Conservation (phyloP, 2,329 filamentous ascomycete genomes). For the Sarocladium strictum region DNA sequence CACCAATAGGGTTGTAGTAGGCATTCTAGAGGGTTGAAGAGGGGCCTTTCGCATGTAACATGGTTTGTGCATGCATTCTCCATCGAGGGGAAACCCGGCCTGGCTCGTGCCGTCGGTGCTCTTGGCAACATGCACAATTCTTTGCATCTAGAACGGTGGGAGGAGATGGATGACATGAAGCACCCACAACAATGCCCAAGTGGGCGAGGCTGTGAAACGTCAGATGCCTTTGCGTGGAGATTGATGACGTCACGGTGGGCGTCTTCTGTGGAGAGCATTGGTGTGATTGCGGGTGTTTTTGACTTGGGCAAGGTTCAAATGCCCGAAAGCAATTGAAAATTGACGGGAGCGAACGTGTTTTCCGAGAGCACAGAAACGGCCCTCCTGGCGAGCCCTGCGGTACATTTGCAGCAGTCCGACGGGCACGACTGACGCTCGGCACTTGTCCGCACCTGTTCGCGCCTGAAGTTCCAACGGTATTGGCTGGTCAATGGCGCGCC, state of each 20-base stretch:
- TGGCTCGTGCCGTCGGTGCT: background rate
- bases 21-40: no score
- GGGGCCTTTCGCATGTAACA: background rate
- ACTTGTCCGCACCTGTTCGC: background rate
- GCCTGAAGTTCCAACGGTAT: no score
- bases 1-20: no score
- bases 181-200: no score
- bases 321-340: no score
- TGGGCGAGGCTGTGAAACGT: background rate
- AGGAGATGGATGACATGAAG: no score
- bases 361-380: no score
- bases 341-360: no score
- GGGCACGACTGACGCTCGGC: background rate
- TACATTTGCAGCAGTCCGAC: no score
- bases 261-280: background rate
- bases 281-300: background rate
- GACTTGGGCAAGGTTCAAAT: background rate
- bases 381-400: no score
- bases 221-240: background rate
- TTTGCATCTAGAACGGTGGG: no score
- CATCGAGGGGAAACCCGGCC: background rate
- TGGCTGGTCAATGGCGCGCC: no score
- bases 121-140: background rate
- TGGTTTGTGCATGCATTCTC: background rate
- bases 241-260: conserved; percentile 3